A percentile compares a stretch with the other conserved stretches of the same genome.
These are phyloP conservation scores for Ustilaginoidea virens DNA, from an alignment of 2,329 filamentous ascomycete species.

Conservation along the genomic window DNA sequence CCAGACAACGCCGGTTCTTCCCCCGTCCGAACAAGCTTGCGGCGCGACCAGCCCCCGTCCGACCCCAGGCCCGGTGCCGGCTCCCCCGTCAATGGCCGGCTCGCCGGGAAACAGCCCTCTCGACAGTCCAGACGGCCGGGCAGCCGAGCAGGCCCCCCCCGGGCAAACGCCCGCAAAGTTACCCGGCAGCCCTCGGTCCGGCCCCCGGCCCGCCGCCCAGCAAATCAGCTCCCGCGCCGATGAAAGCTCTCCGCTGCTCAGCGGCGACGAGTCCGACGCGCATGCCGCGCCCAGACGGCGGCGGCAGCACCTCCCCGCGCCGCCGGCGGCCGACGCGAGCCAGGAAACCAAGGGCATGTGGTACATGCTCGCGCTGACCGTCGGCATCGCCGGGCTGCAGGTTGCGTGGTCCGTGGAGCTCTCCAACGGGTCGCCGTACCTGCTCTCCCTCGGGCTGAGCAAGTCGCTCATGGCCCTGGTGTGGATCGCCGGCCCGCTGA, in stretches of 20 bases:
- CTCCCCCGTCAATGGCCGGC: too few species aligned
- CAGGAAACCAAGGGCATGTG: conserved; percentile 65
- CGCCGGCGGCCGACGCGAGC: conserved; percentile 13
- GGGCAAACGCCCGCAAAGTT: too few species aligned
- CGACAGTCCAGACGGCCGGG: too few species aligned
- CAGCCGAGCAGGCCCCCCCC: too few species aligned
- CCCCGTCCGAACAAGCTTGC: too few species aligned
- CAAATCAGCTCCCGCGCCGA: conserved; percentile 3
- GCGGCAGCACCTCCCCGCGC: too few species aligned
- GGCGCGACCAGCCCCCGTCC: too few species aligned
- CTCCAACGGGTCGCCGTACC: conserved; percentile 78
- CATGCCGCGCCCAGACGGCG: too few species aligned
- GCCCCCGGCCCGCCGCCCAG: background rate
- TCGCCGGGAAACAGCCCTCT: too few species aligned
- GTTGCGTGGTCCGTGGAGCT: conserved; percentile 93
- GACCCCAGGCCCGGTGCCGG: too few species aligned
- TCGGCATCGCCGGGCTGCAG: conserved; percentile 78
- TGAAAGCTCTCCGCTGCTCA: conserved; percentile 18
- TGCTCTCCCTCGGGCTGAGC: conserved; percentile 66
- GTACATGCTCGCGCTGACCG: conserved; percentile 75
- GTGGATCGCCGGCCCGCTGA: conserved; percentile 71
- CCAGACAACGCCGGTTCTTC: too few species aligned
- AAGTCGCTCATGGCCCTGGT: conserved; percentile 72
- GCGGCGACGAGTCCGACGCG: conserved; percentile 2
- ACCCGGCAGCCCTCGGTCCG: too few species aligned